Evolutionary conservation across 2,329 filamentous ascomycete species (phyloP).

Genomic region (Cadophora luteo-olivacea): DNA sequence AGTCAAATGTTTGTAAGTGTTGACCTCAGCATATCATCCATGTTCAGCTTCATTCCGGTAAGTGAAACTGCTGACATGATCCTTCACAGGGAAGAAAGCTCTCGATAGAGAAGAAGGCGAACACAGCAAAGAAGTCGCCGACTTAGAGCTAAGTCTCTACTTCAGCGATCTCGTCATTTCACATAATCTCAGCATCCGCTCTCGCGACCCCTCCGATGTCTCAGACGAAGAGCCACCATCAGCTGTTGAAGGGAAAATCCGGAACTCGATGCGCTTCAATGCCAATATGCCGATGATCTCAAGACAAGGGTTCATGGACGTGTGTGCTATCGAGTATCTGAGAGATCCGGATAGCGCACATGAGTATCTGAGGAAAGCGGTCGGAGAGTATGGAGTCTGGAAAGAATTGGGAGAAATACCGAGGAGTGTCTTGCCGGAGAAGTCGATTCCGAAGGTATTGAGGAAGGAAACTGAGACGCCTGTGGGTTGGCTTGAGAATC

Average conservation of each 20-base stretch:
- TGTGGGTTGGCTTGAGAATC: not conserved
- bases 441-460: not conserved
- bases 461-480: not conserved
- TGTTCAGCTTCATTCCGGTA: no score
- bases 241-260: constrained; percentile 26
- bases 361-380: constrained; percentile 27
- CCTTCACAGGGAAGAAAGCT: constrained; percentile 33
- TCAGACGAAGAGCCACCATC: constrained; percentile 20
- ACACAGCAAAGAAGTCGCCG: constrained; percentile 36
- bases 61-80: constrained; percentile 13
- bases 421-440: constrained; percentile 32
- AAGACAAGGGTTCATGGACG: constrained; percentile 67
- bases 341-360: constrained; percentile 31
- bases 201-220: not conserved
- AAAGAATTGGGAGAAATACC: constrained; percentile 34
- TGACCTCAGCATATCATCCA: no score
- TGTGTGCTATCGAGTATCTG: constrained; percentile 32
- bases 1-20: constrained; percentile 37
- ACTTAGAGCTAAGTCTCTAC: constrained; percentile 37
- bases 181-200: constrained; percentile 31
- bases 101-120: constrained; percentile 25
- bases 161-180: constrained; percentile 33
- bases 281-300: constrained; percentile 54
- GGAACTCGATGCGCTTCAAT: constrained; percentile 31
- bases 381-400: constrained; percentile 35